Conservation (phyloP, 352 stramenopile genomes). For the Phytopythium cucurbitacearum region DNA sequence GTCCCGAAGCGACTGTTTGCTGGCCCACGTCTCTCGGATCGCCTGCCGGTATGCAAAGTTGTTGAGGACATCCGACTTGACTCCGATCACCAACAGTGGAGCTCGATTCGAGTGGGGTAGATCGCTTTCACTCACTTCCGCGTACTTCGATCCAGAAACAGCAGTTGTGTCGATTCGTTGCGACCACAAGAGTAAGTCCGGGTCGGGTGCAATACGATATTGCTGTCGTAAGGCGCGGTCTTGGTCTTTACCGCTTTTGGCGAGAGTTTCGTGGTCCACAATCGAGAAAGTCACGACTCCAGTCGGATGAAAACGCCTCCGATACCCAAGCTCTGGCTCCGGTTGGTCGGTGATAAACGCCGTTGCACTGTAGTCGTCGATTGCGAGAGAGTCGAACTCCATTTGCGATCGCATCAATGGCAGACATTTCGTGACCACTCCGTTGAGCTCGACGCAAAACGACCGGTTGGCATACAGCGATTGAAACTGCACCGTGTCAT, state of each 20-base stretch:
- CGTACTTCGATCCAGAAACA: conserved; percentile 1
- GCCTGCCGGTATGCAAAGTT: conserved; percentile 27
- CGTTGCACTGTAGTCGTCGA: conserved; percentile 10
- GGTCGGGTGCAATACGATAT: too few species aligned
- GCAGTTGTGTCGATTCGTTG: neutral
- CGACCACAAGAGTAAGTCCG: too few species aligned
- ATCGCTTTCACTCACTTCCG: conserved; percentile 9
- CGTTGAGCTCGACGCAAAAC: conserved; percentile 25
- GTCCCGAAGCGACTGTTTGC: conserved; percentile 3
- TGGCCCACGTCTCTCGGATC: conserved; percentile 43
- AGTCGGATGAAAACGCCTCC: neutral
- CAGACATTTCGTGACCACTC: conserved; percentile 13
- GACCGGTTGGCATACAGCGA: conserved; percentile 6
- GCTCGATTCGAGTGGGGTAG: neutral
- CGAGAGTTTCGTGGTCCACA: conserved; percentile 1
- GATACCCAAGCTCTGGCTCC: neutral
- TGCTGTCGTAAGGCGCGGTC: too few species aligned
- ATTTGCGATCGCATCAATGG: conserved; percentile 6
- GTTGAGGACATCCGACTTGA: conserved; percentile 35
- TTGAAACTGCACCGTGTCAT: conserved; percentile 3
- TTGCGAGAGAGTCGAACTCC: conserved; percentile 4
- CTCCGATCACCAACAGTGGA: conserved; percentile 30
- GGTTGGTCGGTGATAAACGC: conserved; percentile 8
- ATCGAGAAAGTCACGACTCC: neutral
- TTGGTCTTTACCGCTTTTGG: too few species aligned